Conservation (phyloP, 176 grass and related monocot genomes). For the Carex cristatella region DNA sequence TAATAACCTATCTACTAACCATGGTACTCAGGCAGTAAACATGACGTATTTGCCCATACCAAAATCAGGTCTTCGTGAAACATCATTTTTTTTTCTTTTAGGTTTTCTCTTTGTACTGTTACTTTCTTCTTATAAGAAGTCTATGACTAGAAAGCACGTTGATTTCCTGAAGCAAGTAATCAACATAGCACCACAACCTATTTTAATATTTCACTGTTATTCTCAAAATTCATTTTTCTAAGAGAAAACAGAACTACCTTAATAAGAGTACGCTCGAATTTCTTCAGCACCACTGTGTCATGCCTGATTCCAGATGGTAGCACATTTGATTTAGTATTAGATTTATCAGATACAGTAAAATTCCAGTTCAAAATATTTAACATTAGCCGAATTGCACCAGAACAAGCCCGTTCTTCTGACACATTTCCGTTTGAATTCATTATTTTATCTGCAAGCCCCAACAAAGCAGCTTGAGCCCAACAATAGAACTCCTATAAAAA, state of each 20-base stretch:
- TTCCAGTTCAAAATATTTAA: conserved; percentile 92
- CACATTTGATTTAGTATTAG: conserved; percentile 42
- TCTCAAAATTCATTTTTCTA: not conserved
- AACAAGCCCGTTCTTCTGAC: conserved; percentile 74
- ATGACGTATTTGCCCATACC: not conserved
- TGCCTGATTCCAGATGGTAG: conserved; percentile 65
- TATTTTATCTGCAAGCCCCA: conserved; percentile 56
- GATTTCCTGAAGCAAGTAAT: not conserved
- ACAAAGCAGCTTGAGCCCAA: conserved; percentile 84
- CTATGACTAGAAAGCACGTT: not conserved
- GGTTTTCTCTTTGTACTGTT: not conserved
- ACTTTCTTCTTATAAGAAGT: not conserved
- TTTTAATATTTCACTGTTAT: not conserved
- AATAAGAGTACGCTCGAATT: conserved; percentile 76
- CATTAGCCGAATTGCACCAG: conserved; percentile 70
- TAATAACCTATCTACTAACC: not conserved
- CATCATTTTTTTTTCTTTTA: not conserved
- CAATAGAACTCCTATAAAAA: conserved; percentile 82
- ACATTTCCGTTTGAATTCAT: conserved; percentile 49
- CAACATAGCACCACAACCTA: not conserved
- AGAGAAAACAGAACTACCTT: conserved; percentile 41
- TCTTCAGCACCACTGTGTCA: conserved; percentile 73
- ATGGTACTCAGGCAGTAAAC: not conserved
- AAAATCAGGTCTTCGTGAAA: not conserved
- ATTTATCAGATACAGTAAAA: conserved; percentile 49